phyloP scores from a whole-genome alignment of 352 stramenopile species.

The Phytophthora crassamura region DNA sequence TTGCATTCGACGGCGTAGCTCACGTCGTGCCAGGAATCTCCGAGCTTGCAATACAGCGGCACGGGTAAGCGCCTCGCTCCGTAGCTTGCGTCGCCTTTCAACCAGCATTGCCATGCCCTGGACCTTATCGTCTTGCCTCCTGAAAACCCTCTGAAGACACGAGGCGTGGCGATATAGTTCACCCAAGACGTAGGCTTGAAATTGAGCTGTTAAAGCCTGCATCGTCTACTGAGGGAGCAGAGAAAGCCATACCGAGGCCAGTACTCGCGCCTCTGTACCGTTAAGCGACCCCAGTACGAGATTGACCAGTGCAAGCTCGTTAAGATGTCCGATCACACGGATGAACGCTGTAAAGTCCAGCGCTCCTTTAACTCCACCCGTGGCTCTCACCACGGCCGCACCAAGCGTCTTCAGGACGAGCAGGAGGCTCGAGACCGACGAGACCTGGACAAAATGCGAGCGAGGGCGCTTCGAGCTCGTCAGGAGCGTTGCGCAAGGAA shows the following conservation, averaged over 20 bases:
- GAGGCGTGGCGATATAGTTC: slow-evolving; percentile 35
- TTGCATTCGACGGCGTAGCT: slow-evolving; percentile 41
- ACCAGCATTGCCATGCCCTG: slow-evolving; percentile 31
- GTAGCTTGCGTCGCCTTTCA: slow-evolving; percentile 30
- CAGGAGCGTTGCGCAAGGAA: slow-evolving; percentile 39
- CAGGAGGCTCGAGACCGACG: slow-evolving; percentile 50
- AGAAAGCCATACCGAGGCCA: slow-evolving; percentile 56
- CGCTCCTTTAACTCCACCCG: slow-evolving; percentile 50
- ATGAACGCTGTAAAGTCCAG: slow-evolving; percentile 58
- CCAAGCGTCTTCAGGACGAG: slow-evolving; percentile 41
- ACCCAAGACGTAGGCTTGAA: slow-evolving; percentile 25
- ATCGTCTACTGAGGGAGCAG: slow-evolving; percentile 43
- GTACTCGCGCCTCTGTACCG: slow-evolving; percentile 42
- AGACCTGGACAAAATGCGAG: slow-evolving; percentile 54
- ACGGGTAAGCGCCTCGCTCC: neutral
- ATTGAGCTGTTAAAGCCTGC: slow-evolving; percentile 26
- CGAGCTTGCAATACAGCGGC: slow-evolving; percentile 38
- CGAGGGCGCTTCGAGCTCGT: slow-evolving; percentile 28
- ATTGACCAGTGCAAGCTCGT: slow-evolving; percentile 38
- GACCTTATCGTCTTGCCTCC: slow-evolving; percentile 24
- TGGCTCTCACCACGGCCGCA: slow-evolving; percentile 59
- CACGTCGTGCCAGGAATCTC: slow-evolving; percentile 41
- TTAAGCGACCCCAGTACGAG: slow-evolving; percentile 58
- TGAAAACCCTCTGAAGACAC: slow-evolving; percentile 48
- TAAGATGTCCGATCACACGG: slow-evolving; percentile 36